Base-by-base conservation (phyloP, 116 monocot species). In the Posidonia oceanica region DNA sequence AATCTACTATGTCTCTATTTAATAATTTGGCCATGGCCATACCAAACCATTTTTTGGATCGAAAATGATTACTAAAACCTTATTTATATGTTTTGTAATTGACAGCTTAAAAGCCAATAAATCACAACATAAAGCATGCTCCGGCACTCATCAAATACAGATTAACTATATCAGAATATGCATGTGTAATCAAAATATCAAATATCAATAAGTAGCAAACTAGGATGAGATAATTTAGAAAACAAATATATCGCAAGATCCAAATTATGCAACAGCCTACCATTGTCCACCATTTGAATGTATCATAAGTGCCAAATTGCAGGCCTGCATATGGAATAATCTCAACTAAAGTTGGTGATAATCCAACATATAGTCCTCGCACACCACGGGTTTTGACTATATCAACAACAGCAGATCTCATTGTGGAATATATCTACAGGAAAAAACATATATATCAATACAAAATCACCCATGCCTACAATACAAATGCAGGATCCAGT, bases 271-370 rank as follows among this genome's bases (percentile, higher is more conserved):
- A 65, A 21, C 42, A 66, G n/a, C 68, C 70, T 89, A 96, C 96
- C 91, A 98, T 83, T 76, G 87, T 79, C 92, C 90, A 98, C 42
- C 93, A 76, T 75, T 98, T 98, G 74, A 90, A 92, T 29, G 93
- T 93, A 67, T 98, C 98, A 58, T 93, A 98, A 41, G 93, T 85
- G 3, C 98, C 98, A 82, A 98, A 93, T 61, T 98, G 98, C 69
- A 98, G 64, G 39, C 98, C 98, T 42, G 98, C 98, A 81, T 98
- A 98, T 51, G 98, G 98, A 81, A 92, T 80, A 56, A 98, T 98
- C 75, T 98, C 98, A 70, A 93, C 82, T 16, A 98, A 77, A n/a
- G 98, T 98, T 58, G 93, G 93, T 52, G 93, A 81, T 58, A 98
- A 70, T 42, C 98, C 98, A 68, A 83, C 71, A 83, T 98, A 98